Conservation (phyloP, 306 rosid genomes). For the Ammopiptanthus mongolicus region DNA sequence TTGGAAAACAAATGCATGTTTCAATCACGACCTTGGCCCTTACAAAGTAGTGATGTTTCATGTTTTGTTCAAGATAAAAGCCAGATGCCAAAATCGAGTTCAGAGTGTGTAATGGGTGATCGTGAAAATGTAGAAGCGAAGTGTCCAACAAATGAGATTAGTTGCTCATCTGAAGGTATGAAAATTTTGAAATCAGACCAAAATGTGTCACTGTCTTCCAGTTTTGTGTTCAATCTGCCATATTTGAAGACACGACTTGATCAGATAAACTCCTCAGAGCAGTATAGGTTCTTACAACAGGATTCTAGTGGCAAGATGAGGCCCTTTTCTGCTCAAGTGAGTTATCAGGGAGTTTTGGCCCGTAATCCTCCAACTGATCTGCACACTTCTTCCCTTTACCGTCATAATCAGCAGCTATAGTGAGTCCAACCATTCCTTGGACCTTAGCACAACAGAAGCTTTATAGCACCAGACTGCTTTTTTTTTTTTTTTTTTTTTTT, state of each 20-base stretch:
- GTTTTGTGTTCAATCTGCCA: conserved; percentile 38
- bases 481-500: no score
- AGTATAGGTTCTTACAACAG: neutral
- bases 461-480: neutral
- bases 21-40: neutral
- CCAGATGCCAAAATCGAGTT: conserved; percentile 1
- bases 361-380: conserved; percentile 1
- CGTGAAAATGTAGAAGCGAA: neutral
- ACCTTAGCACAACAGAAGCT: neutral
- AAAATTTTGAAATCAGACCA: conserved; percentile 11
- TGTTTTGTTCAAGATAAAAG: conserved; percentile 12
- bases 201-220: conserved; percentile 1
- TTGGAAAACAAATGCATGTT: neutral
- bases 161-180: conserved; percentile 2
- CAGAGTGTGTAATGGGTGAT: neutral
- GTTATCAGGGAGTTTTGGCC: neutral
- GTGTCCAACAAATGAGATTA: neutral
- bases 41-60: neutral
- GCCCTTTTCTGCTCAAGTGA: neutral
- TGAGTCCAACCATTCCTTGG: neutral
- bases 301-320: neutral
- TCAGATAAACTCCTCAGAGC: conserved; percentile 29
- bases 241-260: conserved; percentile 40
- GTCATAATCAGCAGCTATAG: neutral
- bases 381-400: neutral